Evolutionary conservation across 768 basidiomycete genomes (phyloP).

Genomic region (Tylopilus felleus): DNA sequence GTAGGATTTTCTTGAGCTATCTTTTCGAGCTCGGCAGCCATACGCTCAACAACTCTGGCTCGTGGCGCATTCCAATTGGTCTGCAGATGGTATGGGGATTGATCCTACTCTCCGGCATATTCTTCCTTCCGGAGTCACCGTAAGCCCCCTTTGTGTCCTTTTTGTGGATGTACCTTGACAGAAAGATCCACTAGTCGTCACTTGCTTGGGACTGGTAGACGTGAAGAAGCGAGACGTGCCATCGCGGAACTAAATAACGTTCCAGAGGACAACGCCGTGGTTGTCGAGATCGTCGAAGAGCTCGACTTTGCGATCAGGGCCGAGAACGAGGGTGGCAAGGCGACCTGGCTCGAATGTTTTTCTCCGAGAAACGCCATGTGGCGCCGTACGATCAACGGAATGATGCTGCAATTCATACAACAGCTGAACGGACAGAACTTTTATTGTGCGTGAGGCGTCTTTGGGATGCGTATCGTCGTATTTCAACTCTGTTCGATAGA

Average conservation of each 20-base stretch:
- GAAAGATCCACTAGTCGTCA: constrained; percentile 51
- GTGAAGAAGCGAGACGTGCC: constrained; percentile 55
- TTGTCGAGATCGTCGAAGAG: constrained; percentile 59
- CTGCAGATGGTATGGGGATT: constrained; percentile 70
- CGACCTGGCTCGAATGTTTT: constrained; percentile 78
- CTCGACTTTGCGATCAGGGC: constrained; percentile 60
- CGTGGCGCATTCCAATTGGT: constrained; percentile 75
- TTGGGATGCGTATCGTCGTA: not conserved
- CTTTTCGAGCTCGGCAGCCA: constrained; percentile 65
- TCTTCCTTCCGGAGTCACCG: constrained; percentile 76
- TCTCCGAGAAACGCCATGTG: constrained; percentile 62
- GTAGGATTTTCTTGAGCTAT: constrained; percentile 49
- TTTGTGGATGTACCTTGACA: not conserved
- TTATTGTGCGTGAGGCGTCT: constrained; percentile 50
- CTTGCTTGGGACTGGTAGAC: constrained; percentile 54
- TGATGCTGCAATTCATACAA: constrained; percentile 81
- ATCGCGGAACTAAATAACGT: constrained; percentile 65
- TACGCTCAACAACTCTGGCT: constrained; percentile 50
- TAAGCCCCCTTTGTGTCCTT: constrained; percentile 30
- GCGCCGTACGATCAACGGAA: constrained; percentile 75
- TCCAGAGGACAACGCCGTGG: constrained; percentile 53
- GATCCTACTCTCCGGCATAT: constrained; percentile 62
- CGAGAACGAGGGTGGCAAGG: constrained; percentile 79
- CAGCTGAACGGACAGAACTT: constrained; percentile 81
- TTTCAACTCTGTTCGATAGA: constrained; percentile 39